Conservation (phyloP, 495 filamentous ascomycete genomes). For the Aspergillus sclerotioniger region DNA sequence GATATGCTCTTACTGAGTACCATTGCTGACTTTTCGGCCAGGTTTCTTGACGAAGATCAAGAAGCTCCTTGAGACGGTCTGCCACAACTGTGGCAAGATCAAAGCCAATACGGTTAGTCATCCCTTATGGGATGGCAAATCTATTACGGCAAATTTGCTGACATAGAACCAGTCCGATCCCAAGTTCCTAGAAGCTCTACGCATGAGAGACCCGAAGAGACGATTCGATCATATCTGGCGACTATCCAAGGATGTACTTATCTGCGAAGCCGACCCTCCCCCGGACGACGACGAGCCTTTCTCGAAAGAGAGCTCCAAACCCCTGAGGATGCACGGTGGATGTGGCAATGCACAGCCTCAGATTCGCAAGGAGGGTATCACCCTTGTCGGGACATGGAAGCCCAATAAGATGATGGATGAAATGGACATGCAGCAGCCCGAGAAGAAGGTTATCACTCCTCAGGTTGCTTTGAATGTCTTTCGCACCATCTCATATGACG, state of each 20-base stretch:
- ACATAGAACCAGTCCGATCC: slow-evolving; percentile 72
- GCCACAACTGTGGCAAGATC: slow-evolving; percentile 96
- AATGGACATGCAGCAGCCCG: slow-evolving; percentile 61
- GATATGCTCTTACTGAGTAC: background rate
- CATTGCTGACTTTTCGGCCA: slow-evolving; percentile 38
- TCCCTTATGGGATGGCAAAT: slow-evolving; percentile 55
- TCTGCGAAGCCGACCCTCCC: slow-evolving; percentile 72
- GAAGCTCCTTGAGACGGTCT: slow-evolving; percentile 96
- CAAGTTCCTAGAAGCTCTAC: slow-evolving; percentile 75
- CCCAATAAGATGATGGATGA: slow-evolving; percentile 69
- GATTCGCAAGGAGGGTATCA: slow-evolving; percentile 80
- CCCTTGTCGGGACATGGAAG: slow-evolving; percentile 79
- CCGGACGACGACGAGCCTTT: slow-evolving; percentile 63
- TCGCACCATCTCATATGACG: slow-evolving; percentile 72
- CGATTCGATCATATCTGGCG: slow-evolving; percentile 89
- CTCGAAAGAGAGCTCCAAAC: slow-evolving; percentile 45
- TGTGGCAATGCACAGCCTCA: slow-evolving; percentile 90
- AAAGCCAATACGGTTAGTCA: slow-evolving; percentile 91
- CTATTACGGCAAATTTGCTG: slow-evolving; percentile 57
- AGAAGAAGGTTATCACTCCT: slow-evolving; percentile 84
- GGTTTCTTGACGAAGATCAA: slow-evolving; percentile 97
- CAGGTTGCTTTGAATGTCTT: slow-evolving; percentile 81
- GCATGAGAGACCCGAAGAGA: slow-evolving; percentile 82
- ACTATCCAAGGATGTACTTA: slow-evolving; percentile 79
- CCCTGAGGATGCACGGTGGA: slow-evolving; percentile 69